A percentile compares a stretch with the other conserved stretches of the same genome.
Conservation (phyloP, 2,329 filamentous ascomycete species). For the Colletotrichum coccodes region DNA sequence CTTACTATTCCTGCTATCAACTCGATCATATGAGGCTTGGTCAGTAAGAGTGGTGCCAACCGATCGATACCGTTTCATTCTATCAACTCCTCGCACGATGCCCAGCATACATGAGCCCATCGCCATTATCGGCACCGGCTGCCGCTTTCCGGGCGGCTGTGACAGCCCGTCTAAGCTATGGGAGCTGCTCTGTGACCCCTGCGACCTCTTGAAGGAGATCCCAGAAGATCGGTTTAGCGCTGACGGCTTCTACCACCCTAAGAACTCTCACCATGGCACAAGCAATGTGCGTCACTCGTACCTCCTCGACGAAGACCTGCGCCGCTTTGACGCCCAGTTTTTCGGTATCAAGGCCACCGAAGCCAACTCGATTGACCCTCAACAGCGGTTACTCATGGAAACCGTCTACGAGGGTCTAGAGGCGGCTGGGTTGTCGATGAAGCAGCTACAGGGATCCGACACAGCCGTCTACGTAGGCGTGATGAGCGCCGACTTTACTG, state of each 20-base stretch:
- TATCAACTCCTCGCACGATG: no score
- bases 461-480: constrained; percentile 31
- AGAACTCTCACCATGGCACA: constrained; percentile 31
- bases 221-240: constrained; percentile 39
- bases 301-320: constrained; percentile 34
- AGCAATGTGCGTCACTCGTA: constrained; percentile 33
- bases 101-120: constrained; percentile 37
- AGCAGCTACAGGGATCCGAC: not conserved
- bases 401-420: constrained; percentile 43
- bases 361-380: constrained; percentile 44
- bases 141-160: constrained; percentile 35
- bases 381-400: constrained; percentile 43
- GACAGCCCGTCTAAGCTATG: constrained; percentile 34
- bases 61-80: no score
- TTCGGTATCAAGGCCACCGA: constrained; percentile 49
- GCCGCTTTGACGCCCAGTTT: constrained; percentile 49
- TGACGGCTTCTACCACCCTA: constrained; percentile 33
- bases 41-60: no score
- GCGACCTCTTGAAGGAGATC: constrained; percentile 33
- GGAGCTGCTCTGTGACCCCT: constrained; percentile 37
- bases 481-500: constrained; percentile 38
- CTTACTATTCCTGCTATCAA: no score
- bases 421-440: not conserved
- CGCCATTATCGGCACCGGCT: constrained; percentile 35
- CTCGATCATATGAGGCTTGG: no score